A percentile compares a stretch with the other conserved stretches of the same genome.
phyloP scores from a whole-genome alignment of 1,284 basidiomycete genomes.

The Peniophora sp. region DNA sequence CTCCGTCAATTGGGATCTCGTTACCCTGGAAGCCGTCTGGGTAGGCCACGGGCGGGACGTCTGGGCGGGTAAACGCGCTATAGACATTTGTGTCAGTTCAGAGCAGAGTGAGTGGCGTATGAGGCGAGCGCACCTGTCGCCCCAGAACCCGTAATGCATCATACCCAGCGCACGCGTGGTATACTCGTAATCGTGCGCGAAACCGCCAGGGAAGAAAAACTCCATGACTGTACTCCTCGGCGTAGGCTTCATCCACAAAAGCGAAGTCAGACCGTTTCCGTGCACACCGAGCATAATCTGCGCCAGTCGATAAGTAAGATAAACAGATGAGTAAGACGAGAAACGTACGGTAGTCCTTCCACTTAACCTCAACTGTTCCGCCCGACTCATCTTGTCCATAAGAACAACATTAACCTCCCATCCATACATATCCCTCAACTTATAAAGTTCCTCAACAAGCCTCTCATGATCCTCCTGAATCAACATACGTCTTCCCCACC shows the following conservation, averaged over 20 bases:
- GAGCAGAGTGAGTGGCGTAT: background rate
- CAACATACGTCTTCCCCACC: conserved; percentile 75
- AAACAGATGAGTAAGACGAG: background rate
- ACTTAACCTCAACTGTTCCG: conserved; percentile 72
- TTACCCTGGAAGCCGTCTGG: conserved; percentile 55
- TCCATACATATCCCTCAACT: conserved; percentile 61
- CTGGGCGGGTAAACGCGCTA: conserved; percentile 39
- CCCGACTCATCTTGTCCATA: conserved; percentile 72
- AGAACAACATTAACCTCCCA: conserved; percentile 82
- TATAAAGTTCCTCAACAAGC: conserved; percentile 55
- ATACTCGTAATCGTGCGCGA: conserved; percentile 82
- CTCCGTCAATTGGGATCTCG: conserved; percentile 45
- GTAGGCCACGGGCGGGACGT: conserved; percentile 38
- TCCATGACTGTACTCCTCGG: conserved; percentile 77
- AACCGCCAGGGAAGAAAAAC: conserved; percentile 81
- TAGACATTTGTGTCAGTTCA: background rate
- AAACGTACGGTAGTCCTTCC: conserved; percentile 66
- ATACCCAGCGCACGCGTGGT: conserved; percentile 77
- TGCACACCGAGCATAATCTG: conserved; percentile 86
- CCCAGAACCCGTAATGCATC: conserved; percentile 83
- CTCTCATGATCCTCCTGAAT: conserved; percentile 57
- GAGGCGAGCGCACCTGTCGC: conserved; percentile 30
- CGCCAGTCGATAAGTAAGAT: background rate
- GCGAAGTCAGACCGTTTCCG: conserved; percentile 77
- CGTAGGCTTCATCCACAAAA: conserved; percentile 81